Conservation (phyloP, 2,329 filamentous ascomycete species). For the Botrytis hyacinthi region DNA sequence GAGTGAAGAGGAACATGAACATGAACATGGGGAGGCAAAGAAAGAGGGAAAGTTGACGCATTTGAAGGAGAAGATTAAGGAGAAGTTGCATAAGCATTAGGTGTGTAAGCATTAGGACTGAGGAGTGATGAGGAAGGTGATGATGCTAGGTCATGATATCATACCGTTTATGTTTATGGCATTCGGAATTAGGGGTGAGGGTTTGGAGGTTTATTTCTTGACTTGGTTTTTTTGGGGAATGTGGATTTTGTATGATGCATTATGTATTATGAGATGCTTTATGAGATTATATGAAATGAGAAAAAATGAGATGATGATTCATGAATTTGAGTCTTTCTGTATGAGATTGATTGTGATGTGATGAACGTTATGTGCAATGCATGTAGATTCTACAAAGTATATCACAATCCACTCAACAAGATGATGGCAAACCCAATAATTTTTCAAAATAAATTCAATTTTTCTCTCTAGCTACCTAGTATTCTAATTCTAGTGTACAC, state of each 20-base stretch:
- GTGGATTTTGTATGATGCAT: not conserved
- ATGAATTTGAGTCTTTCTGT: not conserved
- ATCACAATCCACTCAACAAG: no score
- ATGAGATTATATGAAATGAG: not conserved
- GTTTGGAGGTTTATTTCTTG: not conserved
- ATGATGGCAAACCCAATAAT: not conserved
- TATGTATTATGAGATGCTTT: not conserved
- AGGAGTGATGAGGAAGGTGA: no score
- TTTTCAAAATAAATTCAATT: not conserved
- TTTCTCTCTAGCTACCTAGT: not conserved
- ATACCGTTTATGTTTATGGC: not conserved
- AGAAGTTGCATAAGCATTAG: constrained; percentile 55
- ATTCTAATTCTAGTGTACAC: not conserved
- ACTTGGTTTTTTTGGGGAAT: not conserved
- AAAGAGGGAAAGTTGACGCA: constrained; percentile 48
- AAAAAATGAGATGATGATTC: not conserved
- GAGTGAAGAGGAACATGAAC: constrained; percentile 23
- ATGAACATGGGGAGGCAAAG: constrained; percentile 23
- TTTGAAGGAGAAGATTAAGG: constrained; percentile 65
- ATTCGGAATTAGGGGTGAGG: not conserved
- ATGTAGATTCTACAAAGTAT: not conserved
- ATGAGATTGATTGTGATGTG: not conserved
- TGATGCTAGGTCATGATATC: not conserved
- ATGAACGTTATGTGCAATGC: not conserved
- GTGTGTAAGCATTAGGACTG: no score